Evolutionary conservation across 805 yeast genomes (phyloP).

Genomic region (Candida suzukii): DNA sequence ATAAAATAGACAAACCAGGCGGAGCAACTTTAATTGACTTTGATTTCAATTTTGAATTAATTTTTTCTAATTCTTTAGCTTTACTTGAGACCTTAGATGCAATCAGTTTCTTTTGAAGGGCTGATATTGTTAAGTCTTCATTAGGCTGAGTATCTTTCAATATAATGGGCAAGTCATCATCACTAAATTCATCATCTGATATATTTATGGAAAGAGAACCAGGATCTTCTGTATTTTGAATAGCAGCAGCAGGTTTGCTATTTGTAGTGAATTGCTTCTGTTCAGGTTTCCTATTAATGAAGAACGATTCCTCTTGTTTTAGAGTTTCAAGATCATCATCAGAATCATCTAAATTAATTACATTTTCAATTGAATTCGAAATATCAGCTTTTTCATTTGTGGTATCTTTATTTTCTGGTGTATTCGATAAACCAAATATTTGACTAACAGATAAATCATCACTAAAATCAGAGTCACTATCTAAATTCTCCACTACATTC

Average conservation of each 20-base stretch:
- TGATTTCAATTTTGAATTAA: neutral
- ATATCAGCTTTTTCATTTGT: neutral
- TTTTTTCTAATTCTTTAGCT: neutral
- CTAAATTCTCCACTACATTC: neutral
- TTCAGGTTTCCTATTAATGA: too few species aligned
- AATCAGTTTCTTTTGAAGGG: neutral
- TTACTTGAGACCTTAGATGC: neutral
- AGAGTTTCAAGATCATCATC: conserved; percentile 7
- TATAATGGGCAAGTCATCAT: neutral
- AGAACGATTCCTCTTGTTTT: conserved; percentile 3
- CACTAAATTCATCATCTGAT: too few species aligned
- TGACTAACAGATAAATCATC: conserved; percentile 4
- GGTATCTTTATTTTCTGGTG: conserved; percentile 3
- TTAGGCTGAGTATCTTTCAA: too few species aligned
- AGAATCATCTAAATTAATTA: conserved; percentile 6
- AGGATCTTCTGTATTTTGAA: too few species aligned
- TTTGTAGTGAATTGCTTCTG: too few species aligned
- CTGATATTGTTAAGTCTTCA: neutral
- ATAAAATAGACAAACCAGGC: conserved; percentile 7
- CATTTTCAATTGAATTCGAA: neutral
- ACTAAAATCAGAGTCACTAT: neutral
- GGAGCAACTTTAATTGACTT: neutral
- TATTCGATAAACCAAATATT: neutral
- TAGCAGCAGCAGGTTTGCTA: too few species aligned
- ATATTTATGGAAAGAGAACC: too few species aligned